phyloP scores from a whole-genome alignment of 805 yeast species.

The Scheffersomyces ergatensis region DNA sequence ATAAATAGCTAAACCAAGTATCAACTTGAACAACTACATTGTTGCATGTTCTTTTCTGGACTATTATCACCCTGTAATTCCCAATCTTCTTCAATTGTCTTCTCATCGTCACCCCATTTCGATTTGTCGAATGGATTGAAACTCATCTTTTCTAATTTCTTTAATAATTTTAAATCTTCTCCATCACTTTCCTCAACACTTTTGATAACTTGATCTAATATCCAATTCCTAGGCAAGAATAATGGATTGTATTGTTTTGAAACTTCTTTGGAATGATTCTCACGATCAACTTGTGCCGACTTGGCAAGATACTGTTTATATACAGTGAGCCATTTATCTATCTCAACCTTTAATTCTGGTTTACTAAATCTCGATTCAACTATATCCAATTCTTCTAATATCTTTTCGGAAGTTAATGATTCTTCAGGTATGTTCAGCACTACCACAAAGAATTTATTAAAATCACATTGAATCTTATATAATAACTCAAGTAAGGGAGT shows the following conservation, averaged over 20 bases:
- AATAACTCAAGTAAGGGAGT: constrained; percentile 63
- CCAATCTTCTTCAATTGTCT: constrained; percentile 61
- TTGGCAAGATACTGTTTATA: constrained; percentile 47
- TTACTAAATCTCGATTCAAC: constrained; percentile 17
- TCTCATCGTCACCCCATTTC: constrained; percentile 66
- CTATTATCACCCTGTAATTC: constrained; percentile 47
- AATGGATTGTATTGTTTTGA: constrained; percentile 57
- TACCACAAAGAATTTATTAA: constrained; percentile 70
- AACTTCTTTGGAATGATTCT: constrained; percentile 24
- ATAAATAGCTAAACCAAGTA: no score
- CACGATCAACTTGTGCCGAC: constrained; percentile 29
- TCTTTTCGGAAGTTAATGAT: constrained; percentile 11
- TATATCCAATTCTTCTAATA: constrained; percentile 21
- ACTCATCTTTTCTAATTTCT: constrained; percentile 69
- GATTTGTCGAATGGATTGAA: constrained; percentile 66
- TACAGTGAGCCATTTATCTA: constrained; percentile 50
- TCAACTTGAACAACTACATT: constrained; percentile 68
- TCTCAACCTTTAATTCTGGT: constrained; percentile 38
- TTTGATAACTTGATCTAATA: constrained; percentile 76
- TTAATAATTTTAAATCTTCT: constrained; percentile 47
- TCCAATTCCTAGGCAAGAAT: constrained; percentile 83
- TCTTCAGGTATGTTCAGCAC: constrained; percentile 45
- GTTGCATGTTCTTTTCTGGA: constrained; percentile 56
- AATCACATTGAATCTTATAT: constrained; percentile 65
- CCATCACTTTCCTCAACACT: constrained; percentile 49